These are phyloP conservation scores for Emericellopsis terricola DNA, from an alignment of 495 filamentous ascomycete species.

Conservation along the genomic window DNA sequence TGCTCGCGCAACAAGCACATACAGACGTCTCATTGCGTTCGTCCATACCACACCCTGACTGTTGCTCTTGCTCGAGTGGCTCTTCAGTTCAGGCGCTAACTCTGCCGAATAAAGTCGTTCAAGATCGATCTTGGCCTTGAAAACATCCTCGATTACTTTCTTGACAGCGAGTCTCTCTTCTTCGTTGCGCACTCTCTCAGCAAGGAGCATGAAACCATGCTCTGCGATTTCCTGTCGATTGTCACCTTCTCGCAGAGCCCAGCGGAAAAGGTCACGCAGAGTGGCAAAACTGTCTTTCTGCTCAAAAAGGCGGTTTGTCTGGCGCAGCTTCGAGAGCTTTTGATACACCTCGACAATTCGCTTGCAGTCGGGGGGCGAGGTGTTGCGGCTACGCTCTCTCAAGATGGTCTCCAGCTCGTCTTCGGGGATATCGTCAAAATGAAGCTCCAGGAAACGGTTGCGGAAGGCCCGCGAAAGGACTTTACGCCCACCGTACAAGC, in stretches of 20 bases:
- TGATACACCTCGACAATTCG: constrained; percentile 89
- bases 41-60: constrained; percentile 72
- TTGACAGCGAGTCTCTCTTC: constrained; percentile 76
- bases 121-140: constrained; percentile 70
- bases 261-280: constrained; percentile 86
- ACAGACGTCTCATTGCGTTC: constrained; percentile 77
- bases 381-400: constrained; percentile 64
- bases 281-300: constrained; percentile 97
- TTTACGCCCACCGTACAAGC: constrained; percentile 89
- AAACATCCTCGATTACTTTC: constrained; percentile 74
- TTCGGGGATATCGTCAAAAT: constrained; percentile 96
- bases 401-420: constrained; percentile 88
- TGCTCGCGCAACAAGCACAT: constrained; percentile 67
- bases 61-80: constrained; percentile 28
- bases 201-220: constrained; percentile 92
- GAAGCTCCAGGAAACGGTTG: constrained; percentile 91
- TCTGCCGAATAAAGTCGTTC: constrained; percentile 46
- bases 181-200: constrained; percentile 79
- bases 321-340: constrained; percentile 71
- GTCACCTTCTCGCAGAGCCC: constrained; percentile 78
- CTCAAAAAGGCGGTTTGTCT: constrained; percentile 81
- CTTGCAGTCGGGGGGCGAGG: constrained; percentile 78
- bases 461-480: constrained; percentile 83
- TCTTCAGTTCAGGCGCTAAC: constrained; percentile 31
- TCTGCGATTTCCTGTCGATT: constrained; percentile 74